Evolutionary conservation across 257 asterid genomes (phyloP).

Genomic region (Nicotiana tabacum): DNA sequence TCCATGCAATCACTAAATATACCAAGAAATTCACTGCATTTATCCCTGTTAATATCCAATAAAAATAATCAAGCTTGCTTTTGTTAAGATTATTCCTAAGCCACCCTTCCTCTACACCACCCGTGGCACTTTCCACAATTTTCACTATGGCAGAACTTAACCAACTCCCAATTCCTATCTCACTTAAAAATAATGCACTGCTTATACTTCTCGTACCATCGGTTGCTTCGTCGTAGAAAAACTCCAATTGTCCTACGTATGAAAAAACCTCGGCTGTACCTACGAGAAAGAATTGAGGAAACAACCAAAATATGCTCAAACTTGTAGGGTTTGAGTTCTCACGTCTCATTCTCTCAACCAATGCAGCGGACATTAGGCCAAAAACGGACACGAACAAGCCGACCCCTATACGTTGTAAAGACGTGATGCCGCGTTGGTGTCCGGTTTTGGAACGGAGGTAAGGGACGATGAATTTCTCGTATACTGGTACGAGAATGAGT

Average conservation of each 20-base stretch:
- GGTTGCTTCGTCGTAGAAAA: slow-evolving; percentile 68
- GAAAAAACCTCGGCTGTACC: slow-evolving; percentile 74
- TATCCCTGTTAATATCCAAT: slow-evolving; percentile 53
- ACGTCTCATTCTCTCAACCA: slow-evolving; percentile 51
- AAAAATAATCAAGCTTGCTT: slow-evolving; percentile 55
- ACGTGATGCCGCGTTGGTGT: slow-evolving; percentile 57
- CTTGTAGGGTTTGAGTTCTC: background rate
- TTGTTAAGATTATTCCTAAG: slow-evolving; percentile 43
- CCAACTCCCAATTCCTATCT: slow-evolving; percentile 85
- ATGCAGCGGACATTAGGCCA: slow-evolving; percentile 62
- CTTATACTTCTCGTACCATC: slow-evolving; percentile 76
- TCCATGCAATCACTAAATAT: slow-evolving; percentile 37
- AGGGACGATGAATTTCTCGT: slow-evolving; percentile 51
- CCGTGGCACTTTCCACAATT: slow-evolving; percentile 33
- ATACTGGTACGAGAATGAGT: slow-evolving; percentile 54
- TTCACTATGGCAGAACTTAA: slow-evolving; percentile 64
- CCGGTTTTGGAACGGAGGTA: slow-evolving; percentile 53
- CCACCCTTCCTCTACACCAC: slow-evolving; percentile 55
- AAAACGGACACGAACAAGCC: slow-evolving; percentile 63
- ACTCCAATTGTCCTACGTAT: slow-evolving; percentile 75
- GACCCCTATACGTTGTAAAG: slow-evolving; percentile 61
- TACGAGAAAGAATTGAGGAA: slow-evolving; percentile 61
- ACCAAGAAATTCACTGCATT: slow-evolving; percentile 52
- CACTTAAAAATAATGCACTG: slow-evolving; percentile 75
- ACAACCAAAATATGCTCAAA: slow-evolving; percentile 55